phyloP scores from a whole-genome alignment of 2,329 filamentous ascomycete species.

The Aspergillus sp. region DNA sequence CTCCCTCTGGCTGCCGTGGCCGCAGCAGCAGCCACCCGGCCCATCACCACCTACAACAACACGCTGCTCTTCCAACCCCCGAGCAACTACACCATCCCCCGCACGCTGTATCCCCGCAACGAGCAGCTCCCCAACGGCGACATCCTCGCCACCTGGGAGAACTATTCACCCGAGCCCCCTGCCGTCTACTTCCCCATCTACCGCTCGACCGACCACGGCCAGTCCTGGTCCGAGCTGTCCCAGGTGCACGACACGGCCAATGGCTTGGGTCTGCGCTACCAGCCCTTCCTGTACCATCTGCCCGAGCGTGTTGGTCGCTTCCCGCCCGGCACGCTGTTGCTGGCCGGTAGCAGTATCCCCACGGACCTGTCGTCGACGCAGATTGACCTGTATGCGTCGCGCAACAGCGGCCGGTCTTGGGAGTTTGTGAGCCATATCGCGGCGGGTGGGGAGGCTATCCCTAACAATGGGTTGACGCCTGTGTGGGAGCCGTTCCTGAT shows the following conservation, averaged over 20 bases:
- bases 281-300: conserved; percentile 67
- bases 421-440: conserved; percentile 66
- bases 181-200: conserved; percentile 53
- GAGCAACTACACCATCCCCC: conserved; percentile 45
- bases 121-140: conserved; percentile 45
- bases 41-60: neutral
- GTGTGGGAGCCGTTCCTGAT: conserved; percentile 73
- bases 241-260: conserved; percentile 64
- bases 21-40: neutral
- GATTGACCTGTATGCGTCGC: conserved; percentile 68
- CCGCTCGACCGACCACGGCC: conserved; percentile 53
- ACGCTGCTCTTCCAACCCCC: conserved; percentile 42
- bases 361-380: conserved; percentile 60
- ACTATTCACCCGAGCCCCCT: conserved; percentile 56
- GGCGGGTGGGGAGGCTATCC: conserved; percentile 59
- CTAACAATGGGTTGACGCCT: conserved; percentile 65
- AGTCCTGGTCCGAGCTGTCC: conserved; percentile 63
- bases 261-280: conserved; percentile 65
- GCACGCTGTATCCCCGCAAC: conserved; percentile 54
- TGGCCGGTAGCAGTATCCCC: conserved; percentile 57
- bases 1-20: neutral
- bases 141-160: conserved; percentile 56
- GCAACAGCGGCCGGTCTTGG: conserved; percentile 63
- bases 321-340: conserved; percentile 61
- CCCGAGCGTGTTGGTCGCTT: conserved; percentile 58